Percentiles rank a stretch among this genome's conserved stretches.
phyloP scores from a whole-genome alignment of 805 yeast species.

The Myxozyma sirexii region DNA sequence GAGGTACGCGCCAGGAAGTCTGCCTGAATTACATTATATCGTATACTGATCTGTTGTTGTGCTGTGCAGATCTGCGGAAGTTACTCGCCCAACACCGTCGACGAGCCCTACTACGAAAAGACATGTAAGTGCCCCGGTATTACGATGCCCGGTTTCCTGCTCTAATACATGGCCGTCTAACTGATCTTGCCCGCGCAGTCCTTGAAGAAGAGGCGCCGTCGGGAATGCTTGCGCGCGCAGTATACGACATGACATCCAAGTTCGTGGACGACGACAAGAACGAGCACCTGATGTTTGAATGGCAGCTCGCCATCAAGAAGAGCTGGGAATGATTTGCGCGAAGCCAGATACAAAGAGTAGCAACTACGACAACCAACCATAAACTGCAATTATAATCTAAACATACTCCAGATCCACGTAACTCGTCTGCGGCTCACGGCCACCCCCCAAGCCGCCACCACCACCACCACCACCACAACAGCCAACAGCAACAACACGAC shows the following conservation, averaged over 20 bases:
- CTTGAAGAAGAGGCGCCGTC: conserved; percentile 86
- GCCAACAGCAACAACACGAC: not conserved
- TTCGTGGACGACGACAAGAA: conserved; percentile 85
- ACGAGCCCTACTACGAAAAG: conserved; percentile 71
- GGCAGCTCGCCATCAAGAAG: conserved; percentile 84
- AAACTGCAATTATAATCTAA: no score
- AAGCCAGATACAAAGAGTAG: no score
- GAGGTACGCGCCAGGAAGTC: conserved; percentile 53
- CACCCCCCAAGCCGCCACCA: no score
- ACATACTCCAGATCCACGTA: no score
- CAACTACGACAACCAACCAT: no score
- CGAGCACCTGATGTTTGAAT: conserved; percentile 71
- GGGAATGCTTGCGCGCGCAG: conserved; percentile 86
- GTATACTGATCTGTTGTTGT: not conserved
- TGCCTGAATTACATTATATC: not conserved
- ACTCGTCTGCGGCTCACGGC: no score
- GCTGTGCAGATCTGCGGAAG: conserved; percentile 65
- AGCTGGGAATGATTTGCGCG: conserved; percentile 22
- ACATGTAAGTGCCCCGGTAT: conserved; percentile 49
- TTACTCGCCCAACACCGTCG: conserved; percentile 83
- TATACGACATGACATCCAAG: conserved; percentile 76
- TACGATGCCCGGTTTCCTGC: no score
- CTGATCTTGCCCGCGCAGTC: conserved; percentile 37
- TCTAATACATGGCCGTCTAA: no score
- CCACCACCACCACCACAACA: no score